These are phyloP conservation scores for Brassica carinata DNA, from an alignment of 345 rosid species.

Conservation along the genomic window DNA sequence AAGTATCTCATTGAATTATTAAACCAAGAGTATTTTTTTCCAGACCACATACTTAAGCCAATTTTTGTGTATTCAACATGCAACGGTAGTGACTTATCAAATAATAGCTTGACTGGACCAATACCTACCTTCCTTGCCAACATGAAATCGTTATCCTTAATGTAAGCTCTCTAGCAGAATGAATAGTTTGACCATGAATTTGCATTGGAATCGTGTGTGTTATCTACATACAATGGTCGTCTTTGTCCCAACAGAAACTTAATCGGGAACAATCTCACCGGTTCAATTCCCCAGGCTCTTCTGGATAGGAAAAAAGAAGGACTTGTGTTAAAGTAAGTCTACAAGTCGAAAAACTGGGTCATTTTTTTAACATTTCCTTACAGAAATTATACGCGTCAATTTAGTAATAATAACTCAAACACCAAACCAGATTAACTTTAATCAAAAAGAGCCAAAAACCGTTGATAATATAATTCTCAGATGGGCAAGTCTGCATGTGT, in stretches of 20 bases:
- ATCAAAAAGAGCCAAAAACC: no score
- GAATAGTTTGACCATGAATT: background rate
- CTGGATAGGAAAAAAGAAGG: slow-evolving; percentile 25
- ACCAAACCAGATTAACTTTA: no score
- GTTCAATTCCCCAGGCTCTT: slow-evolving; percentile 41
- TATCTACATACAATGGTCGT: background rate
- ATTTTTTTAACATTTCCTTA: no score
- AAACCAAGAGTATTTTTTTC: background rate
- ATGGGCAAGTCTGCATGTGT: no score
- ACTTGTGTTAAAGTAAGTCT: slow-evolving; percentile 1
- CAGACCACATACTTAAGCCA: background rate
- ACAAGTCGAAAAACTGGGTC: background rate
- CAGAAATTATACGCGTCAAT: no score
- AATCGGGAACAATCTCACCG: slow-evolving; percentile 39
- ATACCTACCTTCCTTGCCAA: background rate
- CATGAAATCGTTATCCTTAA: background rate
- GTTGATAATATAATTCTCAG: no score
- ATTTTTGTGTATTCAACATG: background rate
- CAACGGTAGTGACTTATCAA: background rate
- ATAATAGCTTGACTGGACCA: background rate
- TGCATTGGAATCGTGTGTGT: background rate
- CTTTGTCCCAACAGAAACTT: slow-evolving; percentile 36
- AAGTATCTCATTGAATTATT: slow-evolving; percentile 21
- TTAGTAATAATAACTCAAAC: no score
- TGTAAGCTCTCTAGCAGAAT: background rate